phyloP scores from a whole-genome alignment of 2,329 filamentous ascomycete species.

The Ophiosphaerella korrae region DNA sequence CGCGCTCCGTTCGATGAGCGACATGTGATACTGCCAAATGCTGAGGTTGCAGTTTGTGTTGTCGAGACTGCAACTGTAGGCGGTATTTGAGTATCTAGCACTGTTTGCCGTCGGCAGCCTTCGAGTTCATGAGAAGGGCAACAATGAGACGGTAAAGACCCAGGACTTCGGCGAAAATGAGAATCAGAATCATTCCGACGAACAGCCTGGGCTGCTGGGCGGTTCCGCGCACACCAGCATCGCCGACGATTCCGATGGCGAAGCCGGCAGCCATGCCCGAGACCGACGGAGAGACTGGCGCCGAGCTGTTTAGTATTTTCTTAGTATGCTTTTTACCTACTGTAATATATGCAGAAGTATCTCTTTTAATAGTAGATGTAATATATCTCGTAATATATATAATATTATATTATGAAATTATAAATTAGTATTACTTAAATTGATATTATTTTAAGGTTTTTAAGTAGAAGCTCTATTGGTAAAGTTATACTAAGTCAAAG shows the following conservation, averaged over 20 bases:
- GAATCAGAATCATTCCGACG: slow-evolving; percentile 97
- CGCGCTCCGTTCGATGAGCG: slow-evolving; percentile 28
- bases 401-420: no score
- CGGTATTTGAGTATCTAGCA: slow-evolving; percentile 22
- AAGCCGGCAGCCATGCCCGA: slow-evolving; percentile 95
- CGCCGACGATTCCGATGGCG: slow-evolving; percentile 65
- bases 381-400: no score
- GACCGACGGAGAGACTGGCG: slow-evolving; percentile 64
- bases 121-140: slow-evolving; percentile 99
- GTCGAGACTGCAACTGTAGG: slow-evolving; percentile 36
- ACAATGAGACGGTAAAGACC: slow-evolving; percentile 99
- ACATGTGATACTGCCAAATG: slow-evolving; percentile 41
- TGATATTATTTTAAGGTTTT: no score
- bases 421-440: no score
- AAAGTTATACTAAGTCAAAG: no score
- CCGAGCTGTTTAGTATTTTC: no score
- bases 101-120: slow-evolving; percentile 55
- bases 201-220: slow-evolving; percentile 85
- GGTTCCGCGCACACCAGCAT: slow-evolving; percentile 85
- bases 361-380: no score
- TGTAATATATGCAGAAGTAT: no score
- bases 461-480: no score
- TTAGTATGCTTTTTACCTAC: no score
- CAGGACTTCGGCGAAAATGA: slow-evolving; percentile 99
- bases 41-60: no score